Percentiles rank a stretch among this genome's conserved stretches.
Conservation (phyloP, 1,284 basidiomycete genomes). For the Ganoderma resinaceum region DNA sequence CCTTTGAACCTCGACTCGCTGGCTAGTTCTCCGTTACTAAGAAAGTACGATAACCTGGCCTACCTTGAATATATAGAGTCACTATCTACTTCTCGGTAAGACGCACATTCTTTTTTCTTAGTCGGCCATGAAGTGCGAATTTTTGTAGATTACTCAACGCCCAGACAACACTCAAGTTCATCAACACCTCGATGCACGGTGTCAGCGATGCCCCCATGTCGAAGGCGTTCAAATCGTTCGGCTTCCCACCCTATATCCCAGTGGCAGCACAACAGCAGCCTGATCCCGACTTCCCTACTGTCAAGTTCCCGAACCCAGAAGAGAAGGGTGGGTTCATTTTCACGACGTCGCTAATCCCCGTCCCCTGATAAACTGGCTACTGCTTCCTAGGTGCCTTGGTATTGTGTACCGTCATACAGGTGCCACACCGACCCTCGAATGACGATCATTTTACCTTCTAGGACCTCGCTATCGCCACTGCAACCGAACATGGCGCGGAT, state of each 20-base stretch:
- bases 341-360: background rate
- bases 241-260: constrained; percentile 63
- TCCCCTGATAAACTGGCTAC: background rate
- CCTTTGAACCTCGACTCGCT: constrained; percentile 49
- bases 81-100: constrained; percentile 54
- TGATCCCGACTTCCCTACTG: constrained; percentile 85
- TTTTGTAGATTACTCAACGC: constrained; percentile 42
- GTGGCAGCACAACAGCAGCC: constrained; percentile 72
- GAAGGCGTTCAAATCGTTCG: constrained; percentile 63
- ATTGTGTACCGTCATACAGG: too few relatives aligned
- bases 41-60: constrained; percentile 37
- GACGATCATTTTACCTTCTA: constrained; percentile 36
- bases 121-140: background rate
- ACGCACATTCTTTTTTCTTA: background rate
- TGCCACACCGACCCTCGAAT: background rate
- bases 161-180: constrained; percentile 48
- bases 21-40: constrained; percentile 18
- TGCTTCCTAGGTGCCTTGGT: constrained; percentile 31
- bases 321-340: constrained; percentile 67
- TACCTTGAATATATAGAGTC: constrained; percentile 62
- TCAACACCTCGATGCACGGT: constrained; percentile 90
- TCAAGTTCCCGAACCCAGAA: constrained; percentile 87
- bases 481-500: constrained; percentile 53
- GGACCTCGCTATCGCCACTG: constrained; percentile 74
- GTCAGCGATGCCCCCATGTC: constrained; percentile 73